Conservation (phyloP, 768 basidiomycete species). For the Lentinula detonsa region DNA sequence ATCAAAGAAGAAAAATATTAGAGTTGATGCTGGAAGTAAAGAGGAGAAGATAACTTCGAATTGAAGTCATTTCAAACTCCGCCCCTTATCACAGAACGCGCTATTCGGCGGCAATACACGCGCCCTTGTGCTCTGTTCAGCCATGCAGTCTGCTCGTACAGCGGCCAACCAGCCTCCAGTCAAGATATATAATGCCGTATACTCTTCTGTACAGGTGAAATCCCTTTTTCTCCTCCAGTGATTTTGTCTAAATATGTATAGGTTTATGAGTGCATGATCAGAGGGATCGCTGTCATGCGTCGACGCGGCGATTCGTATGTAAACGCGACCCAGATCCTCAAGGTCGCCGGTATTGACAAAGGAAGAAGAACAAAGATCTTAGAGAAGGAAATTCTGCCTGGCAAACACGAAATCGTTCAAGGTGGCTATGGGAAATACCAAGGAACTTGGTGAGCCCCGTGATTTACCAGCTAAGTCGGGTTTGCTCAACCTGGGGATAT, state of each 20-base stretch:
- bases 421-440: conserved; percentile 99
- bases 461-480: conserved; percentile 79
- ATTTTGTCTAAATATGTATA: conserved; percentile 31
- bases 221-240: conserved; percentile 2
- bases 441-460: conserved; percentile 83
- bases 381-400: conserved; percentile 94
- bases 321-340: conserved; percentile 98
- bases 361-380: conserved; percentile 93
- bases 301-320: conserved; percentile 91
- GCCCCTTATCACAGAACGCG: background rate
- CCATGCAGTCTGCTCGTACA: conserved; percentile 5
- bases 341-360: conserved; percentile 98
- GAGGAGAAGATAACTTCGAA: background rate
- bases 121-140: background rate
- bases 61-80: background rate
- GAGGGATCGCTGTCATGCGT: conserved; percentile 98
- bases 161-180: conserved; percentile 47
- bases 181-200: conserved; percentile 92
- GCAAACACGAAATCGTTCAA: conserved; percentile 96
- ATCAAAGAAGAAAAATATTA: background rate
- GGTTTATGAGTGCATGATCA: conserved; percentile 98
- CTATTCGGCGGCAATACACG: background rate
- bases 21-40: background rate
- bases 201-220: conserved; percentile 77
- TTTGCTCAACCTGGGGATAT: background rate